Evolutionary conservation across 2,329 filamentous ascomycete species (phyloP).

Genomic region (Trichoderma polysporum): DNA sequence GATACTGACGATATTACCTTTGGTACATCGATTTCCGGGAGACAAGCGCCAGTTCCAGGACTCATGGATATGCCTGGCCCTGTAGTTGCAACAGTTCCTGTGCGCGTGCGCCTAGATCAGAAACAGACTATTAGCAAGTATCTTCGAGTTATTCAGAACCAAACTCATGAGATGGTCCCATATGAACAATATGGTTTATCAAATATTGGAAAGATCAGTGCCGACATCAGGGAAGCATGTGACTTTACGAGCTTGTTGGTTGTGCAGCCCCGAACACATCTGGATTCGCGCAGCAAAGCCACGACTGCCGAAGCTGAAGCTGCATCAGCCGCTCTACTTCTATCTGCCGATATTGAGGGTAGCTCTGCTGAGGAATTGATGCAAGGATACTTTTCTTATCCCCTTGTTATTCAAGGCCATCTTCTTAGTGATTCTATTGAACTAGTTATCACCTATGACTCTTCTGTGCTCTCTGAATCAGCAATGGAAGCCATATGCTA

Average conservation of each 20-base stretch:
- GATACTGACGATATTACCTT: constrained; percentile 26
- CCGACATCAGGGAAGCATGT: not conserved
- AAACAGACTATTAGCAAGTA: constrained; percentile 10
- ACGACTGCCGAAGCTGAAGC: not conserved
- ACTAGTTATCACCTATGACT: not conserved
- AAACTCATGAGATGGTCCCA: constrained; percentile 26
- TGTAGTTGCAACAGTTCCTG: constrained; percentile 23
- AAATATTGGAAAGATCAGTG: constrained; percentile 13
- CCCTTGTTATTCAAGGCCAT: constrained; percentile 16
- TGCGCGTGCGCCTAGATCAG: constrained; percentile 21
- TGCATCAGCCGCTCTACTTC: not conserved
- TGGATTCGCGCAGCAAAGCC: not conserved
- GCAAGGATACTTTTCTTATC: constrained; percentile 19
- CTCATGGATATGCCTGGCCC: constrained; percentile 23
- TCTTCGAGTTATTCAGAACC: constrained; percentile 22
- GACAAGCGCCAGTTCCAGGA: constrained; percentile 21
- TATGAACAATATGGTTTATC: constrained; percentile 27
- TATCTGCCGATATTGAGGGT: not conserved
- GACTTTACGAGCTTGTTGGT: constrained; percentile 15
- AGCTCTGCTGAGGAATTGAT: constrained; percentile 1
- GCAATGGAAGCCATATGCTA: constrained; percentile 1
- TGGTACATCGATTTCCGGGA: constrained; percentile 26
- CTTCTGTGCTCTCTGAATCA: not conserved
- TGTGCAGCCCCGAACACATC: not conserved
- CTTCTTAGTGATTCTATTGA: not conserved